Base-by-base conservation (phyloP, 2,329 filamentous ascomycete species). In the Fusarium algeriense region DNA sequence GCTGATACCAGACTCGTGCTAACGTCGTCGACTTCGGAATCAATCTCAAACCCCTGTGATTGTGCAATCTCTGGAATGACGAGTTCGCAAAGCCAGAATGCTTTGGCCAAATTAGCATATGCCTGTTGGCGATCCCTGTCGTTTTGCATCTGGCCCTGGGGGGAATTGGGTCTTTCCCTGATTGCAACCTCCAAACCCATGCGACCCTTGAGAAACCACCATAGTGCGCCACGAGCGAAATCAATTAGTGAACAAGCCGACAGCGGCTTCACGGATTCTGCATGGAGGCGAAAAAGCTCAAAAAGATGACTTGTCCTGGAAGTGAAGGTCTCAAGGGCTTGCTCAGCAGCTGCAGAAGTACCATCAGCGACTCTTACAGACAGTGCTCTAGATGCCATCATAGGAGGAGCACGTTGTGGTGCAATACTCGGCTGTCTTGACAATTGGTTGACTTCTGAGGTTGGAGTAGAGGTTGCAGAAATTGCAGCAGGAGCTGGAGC, bases 181-280 rank as follows among this genome's bases (percentile, higher is more conserved):
- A 97, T 90, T 41, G 91, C 85, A 15, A 83, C 81, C 79, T 97
- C 95, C 55, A 97, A 85, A 13, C 90, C 90, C 76, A 91, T 89
- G 67, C 94, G 90, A 23, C 94, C 95, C 73, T 89, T 92, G 48
- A 97, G 78, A 76, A 97, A 97, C 95, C 95, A 98, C 95, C 95
- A 98, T 1, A 93, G 84, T 6, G 90, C 91, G 28, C 90, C 91
- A 63, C 93, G 88, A 13, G 92, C 85, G 83, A 95, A 91, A 65
- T 94, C 89, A 49, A 87, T 85, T 1, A 91, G 85, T 0, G 89
- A 84, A 54, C 89, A 91, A 34, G 87, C 85, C 60, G 88, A 85
- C 7, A 94, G 78, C 0, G 93, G 90, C 69, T 89, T 90, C 34
- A 91, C 85, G 35, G 90, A 88, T 79, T 97, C 93, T 0, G 94